Conservation (phyloP, 2,329 filamentous ascomycete genomes). For the Stenocarpella maydis region DNA sequence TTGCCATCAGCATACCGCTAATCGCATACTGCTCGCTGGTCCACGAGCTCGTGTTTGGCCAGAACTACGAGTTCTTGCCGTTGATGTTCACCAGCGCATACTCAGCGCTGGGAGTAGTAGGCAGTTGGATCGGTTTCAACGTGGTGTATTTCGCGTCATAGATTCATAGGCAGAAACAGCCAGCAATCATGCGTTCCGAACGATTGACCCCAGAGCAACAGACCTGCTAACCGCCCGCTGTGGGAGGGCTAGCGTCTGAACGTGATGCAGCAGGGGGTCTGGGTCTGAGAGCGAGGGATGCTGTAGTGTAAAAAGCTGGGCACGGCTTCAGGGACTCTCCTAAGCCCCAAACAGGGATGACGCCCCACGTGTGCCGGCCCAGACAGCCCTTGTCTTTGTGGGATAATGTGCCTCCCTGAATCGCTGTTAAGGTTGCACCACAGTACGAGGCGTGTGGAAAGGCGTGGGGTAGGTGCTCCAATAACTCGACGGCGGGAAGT, state of each 20-base stretch:
- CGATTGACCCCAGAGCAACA: not conserved
- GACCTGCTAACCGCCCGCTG: not conserved
- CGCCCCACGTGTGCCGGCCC: constrained; percentile 26
- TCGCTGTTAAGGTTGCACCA: constrained; percentile 27
- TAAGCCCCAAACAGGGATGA: constrained; percentile 7
- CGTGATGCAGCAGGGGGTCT: constrained; percentile 1
- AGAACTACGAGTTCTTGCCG: constrained; percentile 86
- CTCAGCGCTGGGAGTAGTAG: constrained; percentile 90
- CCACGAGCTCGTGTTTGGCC: constrained; percentile 84
- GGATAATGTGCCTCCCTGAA: constrained; percentile 21
- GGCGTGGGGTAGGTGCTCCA: constrained; percentile 1
- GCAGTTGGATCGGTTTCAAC: constrained; percentile 94
- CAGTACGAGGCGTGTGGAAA: not conserved
- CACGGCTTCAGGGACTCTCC: not conserved
- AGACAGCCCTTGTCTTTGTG: not conserved
- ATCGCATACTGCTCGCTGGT: constrained; percentile 88
- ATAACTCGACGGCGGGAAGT: constrained; percentile 26
- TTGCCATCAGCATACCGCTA: constrained; percentile 86
- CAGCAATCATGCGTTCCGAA: not conserved
- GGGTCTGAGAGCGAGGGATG: not conserved
- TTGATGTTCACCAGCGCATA: constrained; percentile 98
- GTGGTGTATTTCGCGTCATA: constrained; percentile 83
- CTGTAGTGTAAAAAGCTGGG: constrained; percentile 2
- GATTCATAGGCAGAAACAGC: constrained; percentile 30
- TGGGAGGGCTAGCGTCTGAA: not conserved